Conservation (phyloP, 73 alveolate species). For the Tetrahymena elliotti region DNA sequence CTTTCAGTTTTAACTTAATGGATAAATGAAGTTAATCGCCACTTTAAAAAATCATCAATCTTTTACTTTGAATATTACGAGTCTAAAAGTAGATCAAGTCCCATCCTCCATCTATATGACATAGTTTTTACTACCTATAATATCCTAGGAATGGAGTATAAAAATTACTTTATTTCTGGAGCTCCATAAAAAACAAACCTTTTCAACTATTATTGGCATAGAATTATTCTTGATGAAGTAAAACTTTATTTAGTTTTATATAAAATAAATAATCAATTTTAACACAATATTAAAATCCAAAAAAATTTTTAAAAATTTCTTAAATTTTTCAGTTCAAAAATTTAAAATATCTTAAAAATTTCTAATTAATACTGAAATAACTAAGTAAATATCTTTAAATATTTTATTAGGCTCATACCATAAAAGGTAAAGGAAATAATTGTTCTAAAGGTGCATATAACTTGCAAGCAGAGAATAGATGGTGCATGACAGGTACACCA, state of each 20-base stretch:
- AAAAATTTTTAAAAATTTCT: no score
- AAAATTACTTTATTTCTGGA: not conserved
- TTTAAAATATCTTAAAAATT: no score
- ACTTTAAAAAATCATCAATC: not conserved
- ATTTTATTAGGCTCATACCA: slow-evolving; percentile 24
- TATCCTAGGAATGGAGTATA: slow-evolving; percentile 1
- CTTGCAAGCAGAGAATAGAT: slow-evolving; percentile 13
- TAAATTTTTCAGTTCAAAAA: no score
- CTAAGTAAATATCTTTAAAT: no score
- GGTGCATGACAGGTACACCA: slow-evolving; percentile 39
- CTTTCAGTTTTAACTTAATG: slow-evolving; percentile 26
- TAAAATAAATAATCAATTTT: not conserved
- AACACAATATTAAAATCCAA: no score
- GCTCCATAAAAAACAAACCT: not conserved
- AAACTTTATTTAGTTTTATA: not conserved
- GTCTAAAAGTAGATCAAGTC: not conserved
- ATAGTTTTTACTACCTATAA: slow-evolving; percentile 36
- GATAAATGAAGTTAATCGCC: slow-evolving; percentile 19
- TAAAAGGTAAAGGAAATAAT: slow-evolving; percentile 15
- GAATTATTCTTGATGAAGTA: slow-evolving; percentile 31
- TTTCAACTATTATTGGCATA: slow-evolving; percentile 19
- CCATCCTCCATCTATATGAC: slow-evolving; percentile 15
- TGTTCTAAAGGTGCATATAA: slow-evolving; percentile 31
- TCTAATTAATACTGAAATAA: no score
- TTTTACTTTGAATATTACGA: not conserved